Percentiles rank a stretch among this genome's conserved stretches.
These are phyloP conservation scores for Hypomontagnella submonticulosa DNA, from an alignment of 495 filamentous ascomycete species.

Conservation along the genomic window DNA sequence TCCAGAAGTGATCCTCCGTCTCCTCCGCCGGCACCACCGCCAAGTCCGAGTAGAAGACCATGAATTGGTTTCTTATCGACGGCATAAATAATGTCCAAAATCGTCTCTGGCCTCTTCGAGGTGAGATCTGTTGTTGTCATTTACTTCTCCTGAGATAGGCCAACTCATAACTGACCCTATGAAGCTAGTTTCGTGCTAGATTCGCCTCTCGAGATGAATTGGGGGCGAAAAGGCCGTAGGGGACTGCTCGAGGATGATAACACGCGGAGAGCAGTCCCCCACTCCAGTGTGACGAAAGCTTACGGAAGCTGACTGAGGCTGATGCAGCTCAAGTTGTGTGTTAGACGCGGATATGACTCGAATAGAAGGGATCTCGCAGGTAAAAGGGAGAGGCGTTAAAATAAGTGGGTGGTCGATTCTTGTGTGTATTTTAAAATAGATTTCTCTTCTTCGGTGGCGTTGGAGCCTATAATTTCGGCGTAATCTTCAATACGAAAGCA, in stretches of 20 bases:
- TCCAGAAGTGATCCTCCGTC: constrained; percentile 58
- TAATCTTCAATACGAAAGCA: constrained; percentile 62
- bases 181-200: constrained; percentile 14
- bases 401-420: constrained; percentile 10
- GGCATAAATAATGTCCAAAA: neutral
- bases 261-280: neutral
- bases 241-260: neutral
- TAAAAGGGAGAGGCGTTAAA: constrained; percentile 12
- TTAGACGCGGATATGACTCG: neutral
- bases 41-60: constrained; percentile 51
- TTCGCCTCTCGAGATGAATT: neutral
- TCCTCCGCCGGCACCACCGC: constrained; percentile 59
- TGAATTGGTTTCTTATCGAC: neutral
- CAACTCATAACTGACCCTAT: constrained; percentile 12
- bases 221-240: neutral
- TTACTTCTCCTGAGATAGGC: constrained; percentile 1
- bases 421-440: constrained; percentile 14
- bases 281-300: neutral
- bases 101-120: constrained; percentile 10
- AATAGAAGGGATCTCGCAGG: constrained; percentile 10
- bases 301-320: neutral
- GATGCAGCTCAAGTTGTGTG: neutral
- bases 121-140: constrained; percentile 23
- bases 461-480: constrained; percentile 61
- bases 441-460: constrained; percentile 4